Evolutionary conservation across 2,329 filamentous ascomycete species (phyloP).

Genomic region (Zasmidium angulare): DNA sequence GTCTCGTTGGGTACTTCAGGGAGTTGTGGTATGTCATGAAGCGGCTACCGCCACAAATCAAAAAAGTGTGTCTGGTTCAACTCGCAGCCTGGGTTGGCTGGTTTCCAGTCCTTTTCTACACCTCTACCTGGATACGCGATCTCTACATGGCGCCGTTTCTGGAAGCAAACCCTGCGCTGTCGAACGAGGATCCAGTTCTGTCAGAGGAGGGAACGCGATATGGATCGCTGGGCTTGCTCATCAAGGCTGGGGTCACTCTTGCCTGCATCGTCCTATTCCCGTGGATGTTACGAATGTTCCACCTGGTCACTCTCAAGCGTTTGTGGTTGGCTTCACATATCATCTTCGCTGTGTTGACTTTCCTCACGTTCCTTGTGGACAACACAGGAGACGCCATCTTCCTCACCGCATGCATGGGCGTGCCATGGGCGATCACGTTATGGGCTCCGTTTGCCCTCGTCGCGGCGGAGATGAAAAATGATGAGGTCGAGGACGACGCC

Average conservation of each 20-base stretch:
- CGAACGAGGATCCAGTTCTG: not conserved
- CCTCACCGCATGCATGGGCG: constrained; percentile 77
- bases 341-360: constrained; percentile 80
- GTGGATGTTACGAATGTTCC: not conserved
- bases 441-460: constrained; percentile 98
- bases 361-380: constrained; percentile 75
- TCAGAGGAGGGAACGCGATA: not conserved
- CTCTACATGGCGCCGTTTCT: constrained; percentile 66
- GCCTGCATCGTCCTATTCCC: not conserved
- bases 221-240: constrained; percentile 10
- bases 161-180: constrained; percentile 3
- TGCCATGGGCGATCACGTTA: constrained; percentile 82
- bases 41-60: constrained; percentile 79
- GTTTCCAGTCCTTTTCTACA: constrained; percentile 97
- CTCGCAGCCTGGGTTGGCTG: constrained; percentile 98
- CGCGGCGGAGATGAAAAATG: constrained; percentile 82
- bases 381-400: constrained; percentile 70
- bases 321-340: constrained; percentile 84
- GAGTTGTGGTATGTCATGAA: constrained; percentile 74
- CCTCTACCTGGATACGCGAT: constrained; percentile 88
- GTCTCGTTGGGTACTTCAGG: constrained; percentile 64
- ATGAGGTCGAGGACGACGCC: constrained; percentile 72
- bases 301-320: constrained; percentile 72
- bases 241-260: not conserved
- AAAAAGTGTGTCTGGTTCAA: constrained; percentile 87